Percentiles rank a stretch among this genome's conserved stretches.
Evolutionary conservation across 352 stramenopile species (phyloP).

Genomic region (Aphanomyces astaci): DNA sequence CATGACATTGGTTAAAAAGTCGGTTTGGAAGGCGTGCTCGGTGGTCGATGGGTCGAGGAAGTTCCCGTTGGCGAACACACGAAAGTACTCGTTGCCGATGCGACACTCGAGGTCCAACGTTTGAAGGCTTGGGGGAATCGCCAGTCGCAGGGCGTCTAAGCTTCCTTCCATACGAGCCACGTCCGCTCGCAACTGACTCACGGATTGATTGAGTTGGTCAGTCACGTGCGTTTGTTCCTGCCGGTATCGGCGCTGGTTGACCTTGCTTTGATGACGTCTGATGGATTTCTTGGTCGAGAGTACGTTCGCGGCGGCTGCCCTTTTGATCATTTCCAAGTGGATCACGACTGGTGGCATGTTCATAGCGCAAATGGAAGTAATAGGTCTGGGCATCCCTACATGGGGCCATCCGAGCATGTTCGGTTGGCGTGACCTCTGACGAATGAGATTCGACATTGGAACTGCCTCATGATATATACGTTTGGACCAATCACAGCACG

Average conservation of each 20-base stretch:
- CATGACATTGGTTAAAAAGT: conserved; percentile 5
- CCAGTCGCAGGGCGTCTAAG: not conserved
- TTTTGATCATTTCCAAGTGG: not conserved
- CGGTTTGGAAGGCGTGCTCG: not conserved
- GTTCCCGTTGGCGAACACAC: conserved; percentile 3
- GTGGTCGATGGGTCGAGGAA: not conserved
- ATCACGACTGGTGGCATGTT: not conserved
- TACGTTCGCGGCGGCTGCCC: not conserved
- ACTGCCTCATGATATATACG: no score
- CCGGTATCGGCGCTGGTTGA: conserved; percentile 19
- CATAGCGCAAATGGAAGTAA: no score
- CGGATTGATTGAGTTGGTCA: not conserved
- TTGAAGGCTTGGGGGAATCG: not conserved
- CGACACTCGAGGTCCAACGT: not conserved
- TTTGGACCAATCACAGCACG: no score
- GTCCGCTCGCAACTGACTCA: not conserved
- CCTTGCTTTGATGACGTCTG: conserved; percentile 15
- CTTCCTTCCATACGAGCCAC: conserved; percentile 9
- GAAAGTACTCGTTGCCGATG: conserved; percentile 11
- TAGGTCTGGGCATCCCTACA: no score
- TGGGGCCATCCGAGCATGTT: no score
- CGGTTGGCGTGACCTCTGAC: no score
- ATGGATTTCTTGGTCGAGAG: not conserved
- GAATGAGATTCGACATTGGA: no score
- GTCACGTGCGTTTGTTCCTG: not conserved